These are phyloP conservation scores for Lasiosphaeria miniovina DNA, from an alignment of 495 filamentous ascomycete genomes.

Conservation along the genomic window DNA sequence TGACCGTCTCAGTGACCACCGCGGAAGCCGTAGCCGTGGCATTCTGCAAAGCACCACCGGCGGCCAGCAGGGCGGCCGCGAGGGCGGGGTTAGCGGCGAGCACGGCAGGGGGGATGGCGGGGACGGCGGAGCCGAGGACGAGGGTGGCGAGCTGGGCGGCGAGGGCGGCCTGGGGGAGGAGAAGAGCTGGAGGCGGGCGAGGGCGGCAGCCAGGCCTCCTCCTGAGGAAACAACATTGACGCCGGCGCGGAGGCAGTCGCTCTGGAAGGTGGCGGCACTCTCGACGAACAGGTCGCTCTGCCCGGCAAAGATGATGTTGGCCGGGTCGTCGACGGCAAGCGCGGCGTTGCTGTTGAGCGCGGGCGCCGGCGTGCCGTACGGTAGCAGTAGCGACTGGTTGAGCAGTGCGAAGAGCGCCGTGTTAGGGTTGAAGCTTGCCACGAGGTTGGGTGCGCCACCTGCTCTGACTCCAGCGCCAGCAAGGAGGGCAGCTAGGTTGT, in stretches of 20 bases:
- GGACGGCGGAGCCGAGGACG: constrained; percentile 2
- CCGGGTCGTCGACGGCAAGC: constrained; percentile 33
- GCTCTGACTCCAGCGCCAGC: too few relatives aligned
- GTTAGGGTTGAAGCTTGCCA: constrained; percentile 7
- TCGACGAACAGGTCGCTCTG: constrained; percentile 30
- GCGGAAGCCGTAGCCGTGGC: not conserved
- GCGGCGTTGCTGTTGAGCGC: constrained; percentile 10
- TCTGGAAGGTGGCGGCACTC: constrained; percentile 26
- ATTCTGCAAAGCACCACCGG: not conserved
- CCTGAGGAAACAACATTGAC: not conserved
- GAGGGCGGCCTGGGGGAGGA: constrained; percentile 19
- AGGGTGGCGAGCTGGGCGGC: constrained; percentile 11
- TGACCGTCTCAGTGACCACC: too few relatives aligned
- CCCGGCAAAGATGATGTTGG: constrained; percentile 32
- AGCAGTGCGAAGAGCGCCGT: constrained; percentile 25
- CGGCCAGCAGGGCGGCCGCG: not conserved
- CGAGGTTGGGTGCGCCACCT: too few relatives aligned
- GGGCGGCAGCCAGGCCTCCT: not conserved
- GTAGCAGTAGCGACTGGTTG: constrained; percentile 31
- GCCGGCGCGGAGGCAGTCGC: constrained; percentile 24
- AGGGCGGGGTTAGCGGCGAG: not conserved
- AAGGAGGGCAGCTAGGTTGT: too few relatives aligned
- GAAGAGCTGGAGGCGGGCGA: constrained; percentile 16
- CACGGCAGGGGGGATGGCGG: constrained; percentile 1
- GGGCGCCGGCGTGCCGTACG: constrained; percentile 26